A percentile compares a stretch with the other conserved stretches of the same genome.
Conservation (phyloP, 2,329 filamentous ascomycete species). For the Ascosphaera pollenicola region DNA sequence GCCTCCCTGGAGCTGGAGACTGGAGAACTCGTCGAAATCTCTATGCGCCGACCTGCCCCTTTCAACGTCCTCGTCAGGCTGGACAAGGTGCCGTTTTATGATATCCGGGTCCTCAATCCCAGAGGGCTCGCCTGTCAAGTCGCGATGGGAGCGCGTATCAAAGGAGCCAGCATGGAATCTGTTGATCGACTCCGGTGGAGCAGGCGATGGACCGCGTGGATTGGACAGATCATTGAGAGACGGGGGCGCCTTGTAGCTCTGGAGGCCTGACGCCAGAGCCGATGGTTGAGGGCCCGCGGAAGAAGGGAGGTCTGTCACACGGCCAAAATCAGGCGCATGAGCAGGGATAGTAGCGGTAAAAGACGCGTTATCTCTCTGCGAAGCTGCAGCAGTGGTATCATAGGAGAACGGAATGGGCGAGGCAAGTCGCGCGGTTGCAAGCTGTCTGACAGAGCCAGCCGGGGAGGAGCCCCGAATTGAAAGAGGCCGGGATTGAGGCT, state of each 20-base stretch:
- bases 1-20: constrained; percentile 75
- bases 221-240: not conserved
- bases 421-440: constrained; percentile 31
- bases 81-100: constrained; percentile 68
- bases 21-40: constrained; percentile 63
- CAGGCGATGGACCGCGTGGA: not conserved
- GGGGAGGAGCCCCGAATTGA: constrained; percentile 14
- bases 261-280: constrained; percentile 70
- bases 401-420: constrained; percentile 30
- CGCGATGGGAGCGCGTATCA: constrained; percentile 38
- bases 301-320: constrained; percentile 14
- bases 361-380: constrained; percentile 6
- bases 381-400: constrained; percentile 7
- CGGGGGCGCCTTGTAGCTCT: constrained; percentile 28
- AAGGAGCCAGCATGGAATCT: constrained; percentile 49
- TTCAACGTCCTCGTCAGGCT: constrained; percentile 32
- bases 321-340: constrained; percentile 14
- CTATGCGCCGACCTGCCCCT: not conserved
- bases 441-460: constrained; percentile 25
- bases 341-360: not conserved
- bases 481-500: constrained; percentile 8
- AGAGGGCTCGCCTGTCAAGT: constrained; percentile 24
- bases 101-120: constrained; percentile 75
- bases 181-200: not conserved
- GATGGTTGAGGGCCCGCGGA: constrained; percentile 65